Evolutionary conservation across 805 yeast species (phyloP), one percentile per base, ranked within the genome.

Genomic region (Wickerhamomyces kurtzmanii): DNA sequence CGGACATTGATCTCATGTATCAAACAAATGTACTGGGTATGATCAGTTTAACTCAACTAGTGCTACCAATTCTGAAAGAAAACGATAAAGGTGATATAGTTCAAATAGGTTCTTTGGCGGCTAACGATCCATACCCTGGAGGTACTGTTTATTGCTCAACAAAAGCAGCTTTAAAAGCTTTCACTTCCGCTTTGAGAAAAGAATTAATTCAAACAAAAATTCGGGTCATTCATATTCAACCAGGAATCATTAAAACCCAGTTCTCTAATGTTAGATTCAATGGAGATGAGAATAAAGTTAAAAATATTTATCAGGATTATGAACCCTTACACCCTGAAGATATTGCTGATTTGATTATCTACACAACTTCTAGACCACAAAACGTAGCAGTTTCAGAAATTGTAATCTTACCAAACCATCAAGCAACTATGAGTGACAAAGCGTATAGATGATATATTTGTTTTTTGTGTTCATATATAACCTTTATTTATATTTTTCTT

Each of bases 21-120:
- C 66, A 75, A 45, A 84, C 95, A 35, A 87, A 86, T 47, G 94
- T 85, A 6, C 52, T 83, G 34, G 96, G 94, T 2, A 62, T 87
- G 50, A 80, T 86, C 37, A 71, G 79, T 19, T 56, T 86, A 40
- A 85, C 96, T 8, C 94, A 86, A 47, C 69, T 75, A 7, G 69
- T 85, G 20, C 58, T 87, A 23, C 47, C 47, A 10, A 77, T 77
- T 18, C 69, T 87, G 68, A 75, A 79, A 49, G 62, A 64, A 33
- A 74, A 76, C 40, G 71, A 80, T 47, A 46, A 58, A 9, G 86
- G 86, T 38, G 84, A 76, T 38, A 75, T 78, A 33, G 74, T 77
- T 31, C 76, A 76, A 42, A 47, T 78, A 31, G 85, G 86, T 3
- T 77, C 86, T 4, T 68, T 77, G 41, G 86, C 86, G 11, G 86